Base-by-base conservation (phyloP, 192 early-diverging fungal genomes). In the Linnemannia schmuckeri region DNA sequence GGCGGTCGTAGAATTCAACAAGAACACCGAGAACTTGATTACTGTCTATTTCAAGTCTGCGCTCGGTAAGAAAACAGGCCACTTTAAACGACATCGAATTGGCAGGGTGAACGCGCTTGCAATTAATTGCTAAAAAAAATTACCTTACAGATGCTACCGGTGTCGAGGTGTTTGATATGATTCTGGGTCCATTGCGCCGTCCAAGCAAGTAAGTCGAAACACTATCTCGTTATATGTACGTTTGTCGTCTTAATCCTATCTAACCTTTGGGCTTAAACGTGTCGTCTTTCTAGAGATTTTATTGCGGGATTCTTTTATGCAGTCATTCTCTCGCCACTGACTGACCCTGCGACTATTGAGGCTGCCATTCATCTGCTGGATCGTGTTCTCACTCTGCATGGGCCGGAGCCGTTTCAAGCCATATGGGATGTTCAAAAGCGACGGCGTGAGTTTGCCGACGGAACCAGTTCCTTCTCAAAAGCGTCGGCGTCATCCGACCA, bases 371-470 rank as follows among this genome's bases (percentile, higher is more conserved):
- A 87, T 71, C 46, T 81, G 30, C 49, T 87, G 33, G 85, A 87
- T 35, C 75, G 85, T 4, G 52, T 37, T 17, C 68, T 87, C 18
- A 87, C 76, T n/a, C 61, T 87, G 42, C 85, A 87, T 61, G 85
- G 85, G 22, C 79, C 85, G 12, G 79, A 87, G 44, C 63, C 79
- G 3, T 87, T 87, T 54, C 41, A 74, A 37, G 41, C 69, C 54
- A 66, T 87, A 0, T 87, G 85, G 85, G 79, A 81, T 75, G 79
- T 81, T 27, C 85, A 78, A 40, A 81, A 78, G 42, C 75, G 85
- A 12, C 79, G 79, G 4, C 85, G 79, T 15, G 85, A 87, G 54
- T 27, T 87, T 75, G 55, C 76, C 9, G 85, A 87, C 30, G 85
- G 83, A 8, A 77, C 66, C 8, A 76, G 46, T 46, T 37, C 78